Conservation (phyloP, 495 filamentous ascomycete genomes). For the Astrothelium macrocarpum region DNA sequence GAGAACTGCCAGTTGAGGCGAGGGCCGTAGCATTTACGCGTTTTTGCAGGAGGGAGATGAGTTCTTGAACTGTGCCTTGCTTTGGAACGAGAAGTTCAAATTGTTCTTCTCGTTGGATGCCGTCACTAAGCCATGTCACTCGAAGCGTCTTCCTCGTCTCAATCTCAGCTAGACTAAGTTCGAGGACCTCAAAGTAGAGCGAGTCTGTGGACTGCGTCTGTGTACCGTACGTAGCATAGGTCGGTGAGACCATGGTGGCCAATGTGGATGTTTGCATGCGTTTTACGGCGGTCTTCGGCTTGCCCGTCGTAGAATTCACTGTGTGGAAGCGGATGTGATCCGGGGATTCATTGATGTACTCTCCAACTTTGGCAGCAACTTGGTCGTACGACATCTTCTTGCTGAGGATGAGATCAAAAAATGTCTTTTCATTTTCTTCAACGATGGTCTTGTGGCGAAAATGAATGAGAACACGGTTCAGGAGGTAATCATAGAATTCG, state of each 20-base stretch:
- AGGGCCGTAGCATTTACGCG: background rate
- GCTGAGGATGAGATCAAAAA: constrained; percentile 65
- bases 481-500: constrained; percentile 84
- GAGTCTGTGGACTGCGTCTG: constrained; percentile 59
- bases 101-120: constrained; percentile 78
- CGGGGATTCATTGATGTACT: constrained; percentile 47
- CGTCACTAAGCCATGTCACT: constrained; percentile 76
- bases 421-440: constrained; percentile 38
- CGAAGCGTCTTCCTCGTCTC: constrained; percentile 82
- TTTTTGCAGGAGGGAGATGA: constrained; percentile 62
- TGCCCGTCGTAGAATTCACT: constrained; percentile 61
- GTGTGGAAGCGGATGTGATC: constrained; percentile 88
- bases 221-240: constrained; percentile 47
- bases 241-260: constrained; percentile 49
- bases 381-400: constrained; percentile 87
- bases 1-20: background rate
- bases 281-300: constrained; percentile 66
- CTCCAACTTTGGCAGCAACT: constrained; percentile 74
- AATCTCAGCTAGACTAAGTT: constrained; percentile 84
- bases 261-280: constrained; percentile 57
- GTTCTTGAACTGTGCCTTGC: constrained; percentile 64
- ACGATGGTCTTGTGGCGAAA: constrained; percentile 33
- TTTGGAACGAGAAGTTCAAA: constrained; percentile 78
- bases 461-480: constrained; percentile 66
- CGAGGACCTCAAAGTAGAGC: constrained; percentile 83